Conservation (phyloP, 2,329 filamentous ascomycete species). For the Nannizzia gypsea region DNA sequence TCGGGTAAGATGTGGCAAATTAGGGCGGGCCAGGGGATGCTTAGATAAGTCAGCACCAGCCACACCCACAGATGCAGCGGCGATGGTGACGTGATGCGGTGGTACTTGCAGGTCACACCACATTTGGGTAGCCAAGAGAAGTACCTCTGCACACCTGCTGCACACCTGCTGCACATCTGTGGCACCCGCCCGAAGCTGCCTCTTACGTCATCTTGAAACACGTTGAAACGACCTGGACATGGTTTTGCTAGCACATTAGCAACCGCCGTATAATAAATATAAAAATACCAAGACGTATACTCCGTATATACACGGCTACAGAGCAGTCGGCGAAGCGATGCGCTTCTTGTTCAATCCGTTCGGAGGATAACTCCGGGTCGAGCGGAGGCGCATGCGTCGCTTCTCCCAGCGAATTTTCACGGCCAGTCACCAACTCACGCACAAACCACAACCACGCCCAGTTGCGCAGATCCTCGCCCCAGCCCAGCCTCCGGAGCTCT, state of each 20-base stretch:
- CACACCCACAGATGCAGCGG: not conserved
- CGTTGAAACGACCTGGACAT: not conserved
- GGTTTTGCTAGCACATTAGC: not conserved
- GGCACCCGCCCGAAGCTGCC: too few species aligned
- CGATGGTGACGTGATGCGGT: not conserved
- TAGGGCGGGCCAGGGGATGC: not conserved
- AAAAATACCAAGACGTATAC: too few species aligned
- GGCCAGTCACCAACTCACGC: slow-evolving; percentile 27
- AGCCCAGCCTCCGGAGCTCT: too few species aligned
- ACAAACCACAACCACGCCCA: slow-evolving; percentile 28
- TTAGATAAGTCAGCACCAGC: not conserved
- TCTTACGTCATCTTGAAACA: not conserved
- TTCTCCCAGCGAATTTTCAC: slow-evolving; percentile 31
- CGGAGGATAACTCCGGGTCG: slow-evolving; percentile 21
- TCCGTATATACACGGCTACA: too few species aligned
- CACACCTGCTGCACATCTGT: not conserved
- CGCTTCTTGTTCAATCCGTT: slow-evolving; percentile 25
- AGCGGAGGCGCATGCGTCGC: slow-evolving; percentile 27
- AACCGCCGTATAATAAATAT: not conserved
- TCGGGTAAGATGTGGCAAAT: not conserved
- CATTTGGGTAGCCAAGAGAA: not conserved
- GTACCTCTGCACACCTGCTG: not conserved
- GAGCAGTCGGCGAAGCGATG: too few species aligned
- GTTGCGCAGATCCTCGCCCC: slow-evolving; percentile 26
- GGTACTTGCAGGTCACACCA: not conserved